phyloP scores from a whole-genome alignment of 2,329 filamentous ascomycete genomes.

The Ascochyta fabae region DNA sequence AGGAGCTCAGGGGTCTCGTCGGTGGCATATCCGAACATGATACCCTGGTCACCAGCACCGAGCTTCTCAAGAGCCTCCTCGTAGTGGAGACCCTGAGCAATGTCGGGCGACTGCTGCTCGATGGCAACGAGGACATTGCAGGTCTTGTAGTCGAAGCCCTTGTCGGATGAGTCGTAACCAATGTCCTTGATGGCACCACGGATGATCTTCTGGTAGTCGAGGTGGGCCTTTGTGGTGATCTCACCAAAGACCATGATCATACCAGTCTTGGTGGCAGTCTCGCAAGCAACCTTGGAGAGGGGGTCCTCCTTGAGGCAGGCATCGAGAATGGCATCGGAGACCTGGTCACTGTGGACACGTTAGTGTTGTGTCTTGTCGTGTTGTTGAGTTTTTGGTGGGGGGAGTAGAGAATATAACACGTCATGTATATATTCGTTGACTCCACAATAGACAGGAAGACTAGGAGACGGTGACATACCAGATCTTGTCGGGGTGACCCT shows the following conservation, averaged over 20 bases:
- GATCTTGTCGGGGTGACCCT: slow-evolving; percentile 89
- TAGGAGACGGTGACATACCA: slow-evolving; percentile 57
- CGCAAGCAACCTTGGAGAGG: slow-evolving; percentile 97
- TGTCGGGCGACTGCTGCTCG: slow-evolving; percentile 98
- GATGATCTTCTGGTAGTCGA: slow-evolving; percentile 99
- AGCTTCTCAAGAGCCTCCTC: slow-evolving; percentile 97
- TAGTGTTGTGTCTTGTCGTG: slow-evolving; percentile 10
- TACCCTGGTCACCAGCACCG: slow-evolving; percentile 98
- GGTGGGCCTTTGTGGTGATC: slow-evolving; percentile 92
- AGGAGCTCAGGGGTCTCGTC: slow-evolving; percentile 98
- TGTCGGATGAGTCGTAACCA: slow-evolving; percentile 93
- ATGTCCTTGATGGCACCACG: slow-evolving; percentile 96
- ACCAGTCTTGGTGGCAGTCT: slow-evolving; percentile 99
- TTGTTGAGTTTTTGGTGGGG: slow-evolving; percentile 10
- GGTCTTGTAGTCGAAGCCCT: slow-evolving; percentile 99
- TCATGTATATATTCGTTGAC: slow-evolving; percentile 7
- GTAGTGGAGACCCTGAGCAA: slow-evolving; percentile 98
- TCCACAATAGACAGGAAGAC: background rate
- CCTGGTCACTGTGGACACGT: slow-evolving; percentile 73
- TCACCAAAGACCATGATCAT: slow-evolving; percentile 89
- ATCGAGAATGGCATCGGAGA: slow-evolving; percentile 98
- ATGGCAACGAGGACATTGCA: slow-evolving; percentile 98
- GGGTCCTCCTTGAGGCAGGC: slow-evolving; percentile 94
- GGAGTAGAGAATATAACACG: slow-evolving; percentile 4
- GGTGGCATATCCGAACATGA: slow-evolving; percentile 99